Evolutionary conservation across 164 flowering plant genomes (phyloP).

Genomic region (Taxillus chinensis): DNA sequence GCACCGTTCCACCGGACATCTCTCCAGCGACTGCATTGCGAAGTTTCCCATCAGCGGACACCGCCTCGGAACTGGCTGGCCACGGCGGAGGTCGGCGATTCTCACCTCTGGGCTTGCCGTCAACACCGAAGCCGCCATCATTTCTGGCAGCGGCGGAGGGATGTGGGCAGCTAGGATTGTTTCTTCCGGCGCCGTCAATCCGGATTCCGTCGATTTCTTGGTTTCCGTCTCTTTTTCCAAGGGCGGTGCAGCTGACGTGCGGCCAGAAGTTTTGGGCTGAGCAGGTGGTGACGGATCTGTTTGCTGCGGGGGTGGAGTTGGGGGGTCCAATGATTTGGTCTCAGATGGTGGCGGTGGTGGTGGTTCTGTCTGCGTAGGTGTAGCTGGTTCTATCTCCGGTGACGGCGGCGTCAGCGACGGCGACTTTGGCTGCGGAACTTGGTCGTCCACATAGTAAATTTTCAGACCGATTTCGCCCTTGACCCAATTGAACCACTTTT

Average conservation of each 20-base stretch:
- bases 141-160: constrained; percentile 8
- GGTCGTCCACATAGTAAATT: constrained; percentile 51
- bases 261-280: too few species aligned
- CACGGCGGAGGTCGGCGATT: constrained; percentile 17
- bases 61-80: constrained; percentile 29
- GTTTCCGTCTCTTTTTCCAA: too few species aligned
- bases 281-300: too few species aligned
- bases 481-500: constrained; percentile 47
- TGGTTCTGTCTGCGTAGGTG: constrained; percentile 11
- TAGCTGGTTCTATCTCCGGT: constrained; percentile 17
- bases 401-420: constrained; percentile 15
- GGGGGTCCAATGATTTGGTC: too few species aligned
- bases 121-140: constrained; percentile 19
- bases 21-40: constrained; percentile 24
- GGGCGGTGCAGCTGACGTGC: too few species aligned
- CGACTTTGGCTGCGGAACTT: constrained; percentile 20
- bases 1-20: constrained; percentile 33
- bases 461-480: constrained; percentile 80
- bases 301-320: too few species aligned
- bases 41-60: constrained; percentile 16
- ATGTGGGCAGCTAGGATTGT: too few species aligned
- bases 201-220: too few species aligned
- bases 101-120: constrained; percentile 19
- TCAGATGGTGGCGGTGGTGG: constrained; percentile 4
- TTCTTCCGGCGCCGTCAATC: too few species aligned